Percentiles rank a stretch among this genome's conserved stretches.
Evolutionary conservation across 2,329 filamentous ascomycete genomes (phyloP).

Genomic region (Aspergillus floridensis): DNA sequence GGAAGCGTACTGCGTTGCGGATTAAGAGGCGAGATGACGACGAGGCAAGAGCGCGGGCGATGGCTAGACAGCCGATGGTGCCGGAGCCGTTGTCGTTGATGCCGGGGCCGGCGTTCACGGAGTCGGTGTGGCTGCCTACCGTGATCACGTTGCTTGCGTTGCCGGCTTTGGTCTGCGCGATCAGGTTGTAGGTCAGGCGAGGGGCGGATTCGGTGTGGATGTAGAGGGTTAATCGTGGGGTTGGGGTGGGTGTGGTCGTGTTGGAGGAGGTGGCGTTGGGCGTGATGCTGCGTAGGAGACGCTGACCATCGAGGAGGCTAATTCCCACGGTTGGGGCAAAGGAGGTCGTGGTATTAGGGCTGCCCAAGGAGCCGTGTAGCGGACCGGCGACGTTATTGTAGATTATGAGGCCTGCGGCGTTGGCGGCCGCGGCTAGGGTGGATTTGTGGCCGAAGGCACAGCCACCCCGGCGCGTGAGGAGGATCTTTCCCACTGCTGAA

Average conservation of each 20-base stretch:
- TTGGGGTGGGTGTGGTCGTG: neutral
- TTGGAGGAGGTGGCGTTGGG: constrained; percentile 35
- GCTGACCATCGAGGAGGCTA: constrained; percentile 56
- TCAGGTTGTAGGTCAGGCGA: constrained; percentile 55
- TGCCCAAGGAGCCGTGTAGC: constrained; percentile 67
- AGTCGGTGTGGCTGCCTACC: constrained; percentile 61
- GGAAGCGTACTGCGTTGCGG: constrained; percentile 66
- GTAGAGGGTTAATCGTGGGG: constrained; percentile 34
- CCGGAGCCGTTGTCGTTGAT: constrained; percentile 79
- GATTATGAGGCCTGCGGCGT: constrained; percentile 68
- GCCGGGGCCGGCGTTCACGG: constrained; percentile 61
- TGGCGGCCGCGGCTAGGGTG: constrained; percentile 63
- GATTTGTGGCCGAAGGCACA: constrained; percentile 74
- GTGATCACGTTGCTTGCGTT: constrained; percentile 59
- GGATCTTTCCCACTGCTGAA: constrained; percentile 61
- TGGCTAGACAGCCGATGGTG: constrained; percentile 58
- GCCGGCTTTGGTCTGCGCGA: constrained; percentile 59
- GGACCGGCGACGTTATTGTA: constrained; percentile 68
- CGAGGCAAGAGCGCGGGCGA: constrained; percentile 55
- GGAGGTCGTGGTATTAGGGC: constrained; percentile 45
- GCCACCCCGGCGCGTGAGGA: constrained; percentile 66
- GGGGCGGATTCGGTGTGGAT: constrained; percentile 49
- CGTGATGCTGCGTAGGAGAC: constrained; percentile 51
- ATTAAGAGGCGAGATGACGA: constrained; percentile 56
- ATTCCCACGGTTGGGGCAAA: constrained; percentile 64